Evolutionary conservation across 2,329 filamentous ascomycete species (phyloP).

Genomic region (Gremmenia infestans): DNA sequence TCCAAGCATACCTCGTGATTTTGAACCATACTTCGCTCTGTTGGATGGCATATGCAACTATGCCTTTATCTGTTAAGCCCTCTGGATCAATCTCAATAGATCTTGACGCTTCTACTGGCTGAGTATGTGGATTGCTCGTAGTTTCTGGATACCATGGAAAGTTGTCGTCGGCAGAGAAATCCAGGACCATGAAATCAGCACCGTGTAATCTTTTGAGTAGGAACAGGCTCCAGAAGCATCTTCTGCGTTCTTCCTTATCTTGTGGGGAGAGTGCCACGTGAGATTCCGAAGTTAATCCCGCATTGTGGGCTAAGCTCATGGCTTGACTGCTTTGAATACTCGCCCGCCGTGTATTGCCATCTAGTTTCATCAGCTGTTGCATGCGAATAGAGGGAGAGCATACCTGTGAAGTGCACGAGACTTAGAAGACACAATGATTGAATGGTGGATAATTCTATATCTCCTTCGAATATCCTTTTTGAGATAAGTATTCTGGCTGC

Average conservation of each 20-base stretch:
- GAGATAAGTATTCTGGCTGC: conserved; percentile 31
- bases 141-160: conserved; percentile 38
- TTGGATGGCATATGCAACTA: conserved; percentile 41
- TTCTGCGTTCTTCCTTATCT: conserved; percentile 28
- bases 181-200: conserved; percentile 36
- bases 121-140: conserved; percentile 20
- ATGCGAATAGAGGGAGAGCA: neutral
- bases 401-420: conserved; percentile 35
- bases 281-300: conserved; percentile 38
- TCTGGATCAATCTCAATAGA: conserved; percentile 13
- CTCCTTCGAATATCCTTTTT: conserved; percentile 33
- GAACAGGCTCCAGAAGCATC: conserved; percentile 33
- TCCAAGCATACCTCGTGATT: conserved; percentile 42
- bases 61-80: conserved; percentile 33
- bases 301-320: conserved; percentile 41
- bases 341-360: conserved; percentile 41
- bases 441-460: conserved; percentile 35
- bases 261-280: conserved; percentile 10
- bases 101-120: neutral
- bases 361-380: conserved; percentile 21
- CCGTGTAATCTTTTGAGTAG: conserved; percentile 31
- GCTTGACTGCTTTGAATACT: conserved; percentile 41
- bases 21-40: conserved; percentile 45
- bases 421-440: conserved; percentile 37
- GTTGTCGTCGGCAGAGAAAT: conserved; percentile 33